Base-by-base conservation (phyloP, 129 eudicot genomes). In the Artemisia tridentata region DNA sequence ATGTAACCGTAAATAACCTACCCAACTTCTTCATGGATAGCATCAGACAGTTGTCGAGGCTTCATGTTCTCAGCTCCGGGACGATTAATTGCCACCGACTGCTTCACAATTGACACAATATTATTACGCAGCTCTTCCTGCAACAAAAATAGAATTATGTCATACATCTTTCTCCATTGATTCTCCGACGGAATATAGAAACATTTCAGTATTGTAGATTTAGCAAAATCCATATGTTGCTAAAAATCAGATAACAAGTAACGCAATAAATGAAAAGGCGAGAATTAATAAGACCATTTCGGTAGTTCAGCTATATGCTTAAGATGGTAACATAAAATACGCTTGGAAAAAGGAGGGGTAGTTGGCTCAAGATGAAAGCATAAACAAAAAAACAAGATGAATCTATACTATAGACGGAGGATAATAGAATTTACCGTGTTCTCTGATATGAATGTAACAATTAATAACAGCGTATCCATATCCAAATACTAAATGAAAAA, bases 1-100 rank as follows among this genome's bases (percentile, higher is more conserved):
- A 7, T 7, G 10, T 25, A 12, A n/a, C 16, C 9, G 4, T 34
- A 66, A 54, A 67, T 6, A 29, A 75, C 84, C 4, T 75, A 93
- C 98, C 98, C 86, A 62, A 93, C 78, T 76, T 93, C 98, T 73
- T 77, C 80, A 82, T 93, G 97, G 58, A 93, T 85, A 5, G 96
- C 91, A 60, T 93, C 98, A 21, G 97, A 81, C 29, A 93, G 87
- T 58, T 89, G 95, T 0, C 95, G 87, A 12, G 87, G 92, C 77
- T 89, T 93, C 92, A 84, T 71, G 72, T 72, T 83, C 69, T 87
- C 98, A 14, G 80, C 83, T 16, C 97, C 98, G 4, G 92, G 87
- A 67, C 88, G 84, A 71, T 85, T 89, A 72, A 93, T 81, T 29
- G 88, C 90, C 3, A 67, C 78, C 5, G 97, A 89, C 71, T 87